Base-by-base conservation (phyloP, 768 basidiomycete species). In the Calocybe gangraenosa region DNA sequence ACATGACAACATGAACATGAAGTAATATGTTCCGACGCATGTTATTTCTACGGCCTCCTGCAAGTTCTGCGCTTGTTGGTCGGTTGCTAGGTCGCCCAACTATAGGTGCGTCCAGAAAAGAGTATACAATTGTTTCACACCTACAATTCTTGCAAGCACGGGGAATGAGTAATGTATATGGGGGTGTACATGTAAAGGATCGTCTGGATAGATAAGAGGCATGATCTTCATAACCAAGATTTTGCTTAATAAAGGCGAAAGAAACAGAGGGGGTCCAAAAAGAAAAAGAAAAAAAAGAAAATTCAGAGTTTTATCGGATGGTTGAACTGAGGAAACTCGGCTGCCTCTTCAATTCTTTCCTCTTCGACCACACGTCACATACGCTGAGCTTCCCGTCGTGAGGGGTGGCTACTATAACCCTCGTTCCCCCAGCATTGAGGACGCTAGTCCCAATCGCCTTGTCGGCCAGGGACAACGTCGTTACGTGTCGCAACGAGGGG, bases 361-460 rank as follows among this genome's bases (percentile, higher is more conserved):
- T 59, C 59, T 70, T 75, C 28, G 69, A 67, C 76, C 76, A 79
- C 7, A 74, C 67, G 39, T 77, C 81, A 69, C 75, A 82, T 33
- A 83, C 73, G 64, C 79, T 81, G 44, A 87, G 58, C 59, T 83
- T 84, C 57, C 72, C 75, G 61, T 87, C 84, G 22, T 71, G 73
- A 3, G 82, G 79, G 1, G 79, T 73, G 1, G 80, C 81, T 36
- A 81, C 68, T 3, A 84, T 73, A 14, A 81, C 66, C 44, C 65
- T 68, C 40, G 63, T 78, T 58, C 60, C 84, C 64, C 60, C 78
- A 58, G 53, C 76, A 69, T 65, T 79, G 62, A 71, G 51, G 2
- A 86, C 66, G 46, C 79, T 76, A 34, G 78, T 78, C 13, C 75
- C 73, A 28, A 89, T 69, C n/a, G 80, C 75, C 31, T 79, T 65